phyloP scores from a whole-genome alignment of 495 filamentous ascomycete species.

The Tuber borchii region DNA sequence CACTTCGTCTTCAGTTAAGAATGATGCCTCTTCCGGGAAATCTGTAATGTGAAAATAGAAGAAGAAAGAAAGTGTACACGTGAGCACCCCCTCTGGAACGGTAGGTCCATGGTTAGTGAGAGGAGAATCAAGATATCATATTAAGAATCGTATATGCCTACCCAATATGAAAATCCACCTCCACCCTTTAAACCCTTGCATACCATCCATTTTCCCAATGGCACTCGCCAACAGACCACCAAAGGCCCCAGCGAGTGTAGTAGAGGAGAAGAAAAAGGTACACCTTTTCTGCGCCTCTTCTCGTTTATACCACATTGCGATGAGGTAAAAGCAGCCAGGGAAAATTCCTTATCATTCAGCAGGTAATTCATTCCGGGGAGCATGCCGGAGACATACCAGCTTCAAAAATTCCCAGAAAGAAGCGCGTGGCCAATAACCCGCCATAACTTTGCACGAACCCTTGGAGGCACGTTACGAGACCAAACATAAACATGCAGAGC shows the following conservation, averaged over 20 bases:
- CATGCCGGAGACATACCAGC: conserved; percentile 64
- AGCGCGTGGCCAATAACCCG: conserved; percentile 73
- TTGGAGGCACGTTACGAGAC: conserved; percentile 67
- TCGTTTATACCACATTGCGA: conserved; percentile 81
- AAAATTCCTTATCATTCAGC: conserved; percentile 22
- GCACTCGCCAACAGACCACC: conserved; percentile 75
- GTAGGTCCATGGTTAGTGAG: conserved; percentile 31
- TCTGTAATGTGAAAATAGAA: conserved; percentile 79
- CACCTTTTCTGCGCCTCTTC: conserved; percentile 81
- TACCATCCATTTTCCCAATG: conserved; percentile 74
- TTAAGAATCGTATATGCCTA: conserved; percentile 2
- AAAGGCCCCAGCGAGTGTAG: conserved; percentile 78
- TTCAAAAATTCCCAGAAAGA: conserved; percentile 84
- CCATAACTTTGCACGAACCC: conserved; percentile 71
- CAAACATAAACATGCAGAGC: conserved; percentile 75
- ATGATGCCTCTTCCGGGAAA: conserved; percentile 62
- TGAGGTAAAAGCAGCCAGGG: conserved; percentile 63
- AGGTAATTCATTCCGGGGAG: conserved; percentile 15
- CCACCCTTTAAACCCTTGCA: conserved; percentile 71
- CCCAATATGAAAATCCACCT: conserved; percentile 66
- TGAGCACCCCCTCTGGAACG: conserved; percentile 62
- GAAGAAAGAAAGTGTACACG: conserved; percentile 60
- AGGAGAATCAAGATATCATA: not conserved
- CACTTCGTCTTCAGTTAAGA: conserved; percentile 69
- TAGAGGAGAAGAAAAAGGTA: conserved; percentile 80